These are phyloP conservation scores for Nissolia schottii DNA, from an alignment of 306 rosid genomes.

Conservation along the genomic window DNA sequence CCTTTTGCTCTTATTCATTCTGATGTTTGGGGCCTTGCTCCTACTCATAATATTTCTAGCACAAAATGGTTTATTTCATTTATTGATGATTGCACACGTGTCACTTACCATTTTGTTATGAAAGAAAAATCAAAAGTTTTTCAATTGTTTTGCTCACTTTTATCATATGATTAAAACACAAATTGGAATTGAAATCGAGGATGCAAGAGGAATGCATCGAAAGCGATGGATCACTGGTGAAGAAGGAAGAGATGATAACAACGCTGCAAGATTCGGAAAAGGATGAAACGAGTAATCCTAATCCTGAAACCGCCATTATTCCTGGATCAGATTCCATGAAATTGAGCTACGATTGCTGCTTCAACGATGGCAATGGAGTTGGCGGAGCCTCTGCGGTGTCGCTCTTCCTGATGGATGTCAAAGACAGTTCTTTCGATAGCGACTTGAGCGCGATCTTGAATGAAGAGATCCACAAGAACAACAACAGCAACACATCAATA, in stretches of 20 bases:
- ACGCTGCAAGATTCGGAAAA: constrained; percentile 32
- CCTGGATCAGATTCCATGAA: constrained; percentile 45
- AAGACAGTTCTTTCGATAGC: constrained; percentile 88
- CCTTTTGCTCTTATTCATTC: too few relatives aligned
- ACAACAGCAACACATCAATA: constrained; percentile 24
- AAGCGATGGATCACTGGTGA: constrained; percentile 56
- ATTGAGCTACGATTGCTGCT: constrained; percentile 38
- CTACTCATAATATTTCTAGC: too few relatives aligned
- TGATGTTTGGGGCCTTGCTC: too few relatives aligned
- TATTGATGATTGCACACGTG: too few relatives aligned
- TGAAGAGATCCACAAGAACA: too few relatives aligned
- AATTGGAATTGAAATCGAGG: constrained; percentile 74
- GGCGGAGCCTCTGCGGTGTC: too few relatives aligned
- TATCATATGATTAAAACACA: too few relatives aligned
- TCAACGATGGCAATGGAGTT: constrained; percentile 21
- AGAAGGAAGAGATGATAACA: constrained; percentile 57
- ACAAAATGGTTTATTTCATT: too few relatives aligned
- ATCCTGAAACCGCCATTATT: constrained; percentile 32
- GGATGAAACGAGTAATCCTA: too few relatives aligned
- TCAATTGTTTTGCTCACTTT: too few relatives aligned
- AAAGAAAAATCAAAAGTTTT: too few relatives aligned
- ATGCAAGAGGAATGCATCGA: constrained; percentile 46
- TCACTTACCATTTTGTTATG: too few relatives aligned
- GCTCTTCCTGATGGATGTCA: constrained; percentile 42
- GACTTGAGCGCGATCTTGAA: constrained; percentile 87